Base-by-base conservation (phyloP, 2,329 filamentous ascomycete species). In the Pestalotiopsis fici region DNA sequence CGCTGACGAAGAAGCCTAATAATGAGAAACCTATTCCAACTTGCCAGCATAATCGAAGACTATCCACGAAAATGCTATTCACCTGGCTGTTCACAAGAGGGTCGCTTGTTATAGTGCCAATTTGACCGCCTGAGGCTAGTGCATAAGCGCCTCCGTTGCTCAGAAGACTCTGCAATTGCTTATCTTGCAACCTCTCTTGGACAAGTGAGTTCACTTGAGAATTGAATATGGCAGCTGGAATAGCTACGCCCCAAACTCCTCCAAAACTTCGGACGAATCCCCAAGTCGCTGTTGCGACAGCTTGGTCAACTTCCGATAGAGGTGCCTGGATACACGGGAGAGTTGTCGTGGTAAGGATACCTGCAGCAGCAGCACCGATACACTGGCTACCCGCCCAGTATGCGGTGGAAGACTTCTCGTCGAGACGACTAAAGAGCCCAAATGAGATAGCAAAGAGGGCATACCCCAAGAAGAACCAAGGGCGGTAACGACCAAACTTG, bases 221-320 rank as follows among this genome's bases (percentile, higher is more conserved):
- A 43, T 73, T 73, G 69, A 83, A 81, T 37, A 82, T 75, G 1
- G 77, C 74, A 0, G 75, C 77, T 0, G 78, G 79, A 7, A 85
- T 77, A 0, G 79, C 77, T 1, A 83, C 78, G 18, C 82, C 82
- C 67, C 83, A 78, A 4, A 82, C 77, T 28, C 75, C 72, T 0
- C 83, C 83, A 18, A 84, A 77, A 23, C 72, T 76, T 11, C 83
- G 76, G 59, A 81, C 74, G 70, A 84, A 85, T 4, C 71, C 69
- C 73, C 77, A 81, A 65, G 78, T 77, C 2, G 76, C 76, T 27
- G 31, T 35, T 35, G 31, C 31, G 31, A 35, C 5, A 35, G 31
- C 31, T 35, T 35, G 31, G 31, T 82, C 77, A 0, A 57, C 54
- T 28, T 80, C 77, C 0, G 68, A 13, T 1, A 78, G 64, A 0